phyloP scores from a whole-genome alignment of 1,284 basidiomycete species.

The Cryptococcus amylolentus region DNA sequence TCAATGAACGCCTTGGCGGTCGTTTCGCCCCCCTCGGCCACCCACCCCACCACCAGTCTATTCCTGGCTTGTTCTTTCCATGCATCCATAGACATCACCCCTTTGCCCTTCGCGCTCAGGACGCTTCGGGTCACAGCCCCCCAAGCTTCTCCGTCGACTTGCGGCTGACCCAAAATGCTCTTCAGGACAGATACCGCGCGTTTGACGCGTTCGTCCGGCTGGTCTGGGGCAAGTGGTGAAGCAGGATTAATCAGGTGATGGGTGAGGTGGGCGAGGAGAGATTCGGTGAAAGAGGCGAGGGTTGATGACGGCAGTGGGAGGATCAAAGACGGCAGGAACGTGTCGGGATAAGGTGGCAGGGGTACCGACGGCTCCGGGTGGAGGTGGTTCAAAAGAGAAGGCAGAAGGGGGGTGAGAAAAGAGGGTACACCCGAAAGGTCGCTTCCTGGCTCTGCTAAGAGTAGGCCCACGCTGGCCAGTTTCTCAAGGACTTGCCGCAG shows the following conservation, averaged over 20 bases:
- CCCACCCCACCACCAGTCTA: conserved; percentile 38
- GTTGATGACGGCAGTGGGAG: conserved; percentile 56
- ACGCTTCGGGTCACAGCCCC: conserved; percentile 21
- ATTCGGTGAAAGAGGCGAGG: conserved; percentile 23
- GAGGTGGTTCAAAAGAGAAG: conserved; percentile 48
- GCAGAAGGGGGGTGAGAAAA: conserved; percentile 32
- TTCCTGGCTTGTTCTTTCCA: conserved; percentile 15
- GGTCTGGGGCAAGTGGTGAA: conserved; percentile 10
- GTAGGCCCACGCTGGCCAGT: conserved; percentile 29
- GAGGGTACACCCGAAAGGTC: conserved; percentile 20
- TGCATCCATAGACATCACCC: conserved; percentile 1
- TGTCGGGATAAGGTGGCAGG: conserved; percentile 56
- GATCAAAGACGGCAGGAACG: conserved; percentile 62
- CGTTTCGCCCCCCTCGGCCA: conserved; percentile 44
- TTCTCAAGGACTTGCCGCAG: conserved; percentile 27
- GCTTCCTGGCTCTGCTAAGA: conserved; percentile 12
- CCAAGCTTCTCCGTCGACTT: conserved; percentile 30
- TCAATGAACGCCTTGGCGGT: conserved; percentile 46
- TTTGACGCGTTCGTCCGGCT: conserved; percentile 21
- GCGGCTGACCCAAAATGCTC: conserved; percentile 28
- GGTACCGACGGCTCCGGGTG: conserved; percentile 52
- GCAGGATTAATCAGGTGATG: conserved; percentile 7
- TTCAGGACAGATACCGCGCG: conserved; percentile 21
- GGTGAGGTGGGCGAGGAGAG: conserved; percentile 26
- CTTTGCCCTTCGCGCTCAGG: conserved; percentile 1